A percentile compares a stretch with the other conserved stretches of the same genome.
phyloP scores from a whole-genome alignment of 2,329 filamentous ascomycete species.

The Claviceps maximensis region DNA sequence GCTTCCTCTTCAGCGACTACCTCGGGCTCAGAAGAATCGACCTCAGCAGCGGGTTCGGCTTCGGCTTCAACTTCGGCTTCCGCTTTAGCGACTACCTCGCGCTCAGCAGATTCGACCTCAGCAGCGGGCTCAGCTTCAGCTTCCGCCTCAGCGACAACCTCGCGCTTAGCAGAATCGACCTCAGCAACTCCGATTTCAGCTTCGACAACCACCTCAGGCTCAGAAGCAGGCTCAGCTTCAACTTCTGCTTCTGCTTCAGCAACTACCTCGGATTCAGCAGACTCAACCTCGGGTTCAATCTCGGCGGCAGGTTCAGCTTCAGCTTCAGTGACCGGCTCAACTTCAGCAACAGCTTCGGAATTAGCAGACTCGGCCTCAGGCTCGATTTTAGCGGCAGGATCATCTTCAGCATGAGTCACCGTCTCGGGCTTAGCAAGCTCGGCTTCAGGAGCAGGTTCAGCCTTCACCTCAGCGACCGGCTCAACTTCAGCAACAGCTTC shows the following conservation, averaged over 20 bases:
- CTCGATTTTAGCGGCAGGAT: not conserved
- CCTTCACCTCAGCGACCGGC: not conserved
- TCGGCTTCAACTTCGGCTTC: not conserved
- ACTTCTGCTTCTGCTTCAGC: not conserved
- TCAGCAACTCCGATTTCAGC: not conserved
- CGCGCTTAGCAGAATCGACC: not conserved
- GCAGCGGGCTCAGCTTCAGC: not conserved
- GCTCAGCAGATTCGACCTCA: too few species aligned
- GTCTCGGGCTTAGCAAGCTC: not conserved
- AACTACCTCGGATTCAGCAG: not conserved
- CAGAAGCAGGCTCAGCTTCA: not conserved
- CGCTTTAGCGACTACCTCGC: too few species aligned
- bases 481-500: not conserved
- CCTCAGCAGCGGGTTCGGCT: not conserved
- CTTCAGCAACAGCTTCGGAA: not conserved
- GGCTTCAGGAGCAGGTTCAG: not conserved
- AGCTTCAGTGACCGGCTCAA: not conserved
- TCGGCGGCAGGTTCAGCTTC: not conserved
- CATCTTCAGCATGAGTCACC: not conserved
- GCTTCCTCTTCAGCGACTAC: not conserved
- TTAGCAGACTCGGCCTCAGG: too few species aligned
- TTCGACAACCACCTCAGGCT: not conserved
- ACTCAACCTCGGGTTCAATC: not conserved
- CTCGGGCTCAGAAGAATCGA: too few species aligned
- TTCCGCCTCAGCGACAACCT: too few species aligned